Base-by-base conservation (phyloP, 1,139 yeast species). In the Hemisphaericaspora xylofermentans region DNA sequence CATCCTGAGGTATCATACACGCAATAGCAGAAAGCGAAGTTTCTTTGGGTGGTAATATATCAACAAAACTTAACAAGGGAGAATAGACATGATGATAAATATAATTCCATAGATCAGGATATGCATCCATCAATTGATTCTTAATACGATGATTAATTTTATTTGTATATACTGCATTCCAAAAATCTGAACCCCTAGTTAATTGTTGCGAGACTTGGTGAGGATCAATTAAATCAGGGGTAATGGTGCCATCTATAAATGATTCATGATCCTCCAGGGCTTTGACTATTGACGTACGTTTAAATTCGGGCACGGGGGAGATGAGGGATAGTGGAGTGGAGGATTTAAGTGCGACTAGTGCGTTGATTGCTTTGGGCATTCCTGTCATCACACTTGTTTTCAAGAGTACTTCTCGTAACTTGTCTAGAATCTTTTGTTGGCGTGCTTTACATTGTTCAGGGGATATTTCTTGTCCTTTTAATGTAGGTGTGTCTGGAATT, bases 1-100 rank as follows among this genome's bases (percentile, higher is more conserved):
- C 96, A 59, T 89, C 95, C 57, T 88, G 96, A 0, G 97, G 96
- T 8, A 89, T 82, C 53, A 91, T 71, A 46, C 91, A 76, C 1
- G 95, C 84, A 24, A 89, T 78, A 4, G 89, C 80, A 33, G 87
- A 83, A 50, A 88, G 60, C 30, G 93, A 81, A 0, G 96, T 84
- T 47, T 88, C 95, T 46, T 70, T 74, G 2, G 86, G 81, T 8
- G 73, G 61, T 34, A 89, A 66, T 3, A 88, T 71, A 3, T 74
- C 83, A 10, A 82, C 76, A 57, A 63, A 85, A 25, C 95, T 82
- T 43, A 89, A 70, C 33, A 89, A 61, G 12, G 95, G 89, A 0
- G 88, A 79, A 56, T 89, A 89, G n/a, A 86, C 89, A 54, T 84
- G 82, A 45, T 81, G 79, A 43, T 83, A 68, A 0, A 93, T 80